Percentiles rank a stretch among this genome's conserved stretches.
Evolutionary conservation across 805 yeast species (phyloP).

Genomic region (Saccharomycopsis fermentans): DNA sequence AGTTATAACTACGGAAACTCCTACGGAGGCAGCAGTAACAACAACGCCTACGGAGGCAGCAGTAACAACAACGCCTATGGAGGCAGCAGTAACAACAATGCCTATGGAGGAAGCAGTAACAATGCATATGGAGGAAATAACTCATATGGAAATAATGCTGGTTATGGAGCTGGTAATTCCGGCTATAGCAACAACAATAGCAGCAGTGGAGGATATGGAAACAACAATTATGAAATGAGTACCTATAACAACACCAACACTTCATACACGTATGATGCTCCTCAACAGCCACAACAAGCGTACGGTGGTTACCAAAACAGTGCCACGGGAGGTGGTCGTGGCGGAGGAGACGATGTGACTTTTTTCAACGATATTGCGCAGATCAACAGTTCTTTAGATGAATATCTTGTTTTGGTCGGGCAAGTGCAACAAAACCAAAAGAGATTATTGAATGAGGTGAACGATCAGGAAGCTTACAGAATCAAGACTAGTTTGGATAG

Average conservation of each 20-base stretch:
- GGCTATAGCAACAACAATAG: constrained; percentile 9
- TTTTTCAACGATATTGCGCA: constrained; percentile 63
- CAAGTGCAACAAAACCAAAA: constrained; percentile 62
- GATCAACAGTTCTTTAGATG: constrained; percentile 58
- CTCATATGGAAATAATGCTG: background rate
- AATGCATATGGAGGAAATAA: constrained; percentile 2
- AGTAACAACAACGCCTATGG: background rate
- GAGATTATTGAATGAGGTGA: constrained; percentile 61
- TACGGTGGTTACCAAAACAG: background rate
- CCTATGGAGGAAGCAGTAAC: background rate
- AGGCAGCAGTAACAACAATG: background rate
- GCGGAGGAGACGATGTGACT: constrained; percentile 43
- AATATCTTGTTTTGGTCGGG: constrained; percentile 59
- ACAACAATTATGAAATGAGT: background rate
- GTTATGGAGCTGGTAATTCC: background rate
- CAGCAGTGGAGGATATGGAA: constrained; percentile 2
- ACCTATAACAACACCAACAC: background rate
- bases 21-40: background rate
- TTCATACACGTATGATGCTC: background rate
- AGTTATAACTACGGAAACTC: background rate
- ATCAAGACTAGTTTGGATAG: constrained; percentile 69
- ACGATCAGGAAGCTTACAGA: constrained; percentile 57
- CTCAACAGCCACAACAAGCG: constrained; percentile 4
- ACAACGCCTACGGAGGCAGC: constrained; percentile 6
- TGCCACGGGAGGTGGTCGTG: constrained; percentile 26